These are phyloP conservation scores for Melampsora abietis-canadensis DNA, from an alignment of 1,284 basidiomycete genomes.

Conservation along the genomic window DNA sequence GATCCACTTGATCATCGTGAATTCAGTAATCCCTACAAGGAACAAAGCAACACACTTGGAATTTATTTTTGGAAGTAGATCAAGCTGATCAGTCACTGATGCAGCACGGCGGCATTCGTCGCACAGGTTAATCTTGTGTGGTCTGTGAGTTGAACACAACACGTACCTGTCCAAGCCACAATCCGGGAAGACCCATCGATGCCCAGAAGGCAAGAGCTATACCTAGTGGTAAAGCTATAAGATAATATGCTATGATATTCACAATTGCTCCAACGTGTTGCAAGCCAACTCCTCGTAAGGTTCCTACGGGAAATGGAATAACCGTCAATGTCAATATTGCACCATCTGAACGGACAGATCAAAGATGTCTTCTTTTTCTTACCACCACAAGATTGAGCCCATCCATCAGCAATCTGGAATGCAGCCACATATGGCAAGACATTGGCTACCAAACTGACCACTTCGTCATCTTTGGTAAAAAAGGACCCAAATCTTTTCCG, in stretches of 20 bases:
- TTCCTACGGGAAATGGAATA: conserved; percentile 18
- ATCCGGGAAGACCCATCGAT: conserved; percentile 55
- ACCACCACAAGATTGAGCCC: conserved; percentile 70
- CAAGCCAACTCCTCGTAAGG: conserved; percentile 57
- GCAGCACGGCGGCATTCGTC: not conserved
- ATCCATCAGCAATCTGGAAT: conserved; percentile 70
- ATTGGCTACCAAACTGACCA: conserved; percentile 63
- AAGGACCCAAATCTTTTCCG: conserved; percentile 67
- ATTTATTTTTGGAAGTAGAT: too few species aligned
- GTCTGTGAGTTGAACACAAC: not conserved
- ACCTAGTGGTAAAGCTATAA: conserved; percentile 68
- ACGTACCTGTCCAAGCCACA: conserved; percentile 70
- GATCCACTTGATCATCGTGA: conserved; percentile 61
- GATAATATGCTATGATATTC: conserved; percentile 71
- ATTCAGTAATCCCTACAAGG: conserved; percentile 68
- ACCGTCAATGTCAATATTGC: not conserved
- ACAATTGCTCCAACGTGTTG: conserved; percentile 71
- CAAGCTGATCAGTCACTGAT: not conserved
- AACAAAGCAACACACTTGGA: conserved; percentile 60
- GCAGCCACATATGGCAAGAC: conserved; percentile 76
- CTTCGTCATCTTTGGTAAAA: conserved; percentile 65
- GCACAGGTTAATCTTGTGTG: not conserved
- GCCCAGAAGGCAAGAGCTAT: conserved; percentile 64
- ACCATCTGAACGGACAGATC: too few species aligned
- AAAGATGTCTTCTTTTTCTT: conserved; percentile 62